Base-by-base conservation (phyloP, 2,329 filamentous ascomycete genomes). In the Ceratocystis ficicola region DNA sequence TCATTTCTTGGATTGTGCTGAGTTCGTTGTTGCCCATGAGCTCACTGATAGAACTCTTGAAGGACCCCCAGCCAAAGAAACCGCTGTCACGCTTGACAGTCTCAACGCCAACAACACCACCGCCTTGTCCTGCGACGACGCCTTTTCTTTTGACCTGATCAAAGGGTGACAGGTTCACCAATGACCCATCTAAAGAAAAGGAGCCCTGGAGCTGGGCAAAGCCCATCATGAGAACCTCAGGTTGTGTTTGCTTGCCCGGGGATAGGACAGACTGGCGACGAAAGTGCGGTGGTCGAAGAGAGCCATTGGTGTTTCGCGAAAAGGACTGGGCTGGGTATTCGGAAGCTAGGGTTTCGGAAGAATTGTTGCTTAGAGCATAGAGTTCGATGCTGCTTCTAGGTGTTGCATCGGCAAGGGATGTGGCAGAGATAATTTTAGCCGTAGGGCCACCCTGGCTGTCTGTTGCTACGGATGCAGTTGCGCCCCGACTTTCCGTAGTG, bases 61-160 rank as follows among this genome's bases (percentile, higher is more conserved):
- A 84, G 69, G 85, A 89, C 59, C 89, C 86, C 90, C 93, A 96
- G 1, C 88, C 86, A 71, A 96, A 84, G 60, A 97, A 82, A 1
- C 92, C 87, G 71, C 86, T 90, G 63, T 90, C 85, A 67, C 86
- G 83, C 73, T 90, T 94, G 1, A 77, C 76, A 17, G 83, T 81
- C 69, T 95, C 89, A 8, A 95, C 78, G 10, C 90, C 90, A 62
- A 95, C 85, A 1, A 96, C 90, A 44, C 91, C 90, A 55, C 90
- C 90, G 44, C 89, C 90, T 72, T 95, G 90, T 1, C 88, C 89
- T 62, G 90, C 90, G 4, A 96, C 84, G 5, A 95, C 90, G 1
- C 89, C 92, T 76, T 95, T 96, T 67, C 92, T 84, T 75, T 99
- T 99, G 48, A 97, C 92, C 71, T 95, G 90, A 73, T 99, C 94